Evolutionary conservation across 2,329 filamentous ascomycete species (phyloP).

Genomic region (Beauveria medogensis): DNA sequence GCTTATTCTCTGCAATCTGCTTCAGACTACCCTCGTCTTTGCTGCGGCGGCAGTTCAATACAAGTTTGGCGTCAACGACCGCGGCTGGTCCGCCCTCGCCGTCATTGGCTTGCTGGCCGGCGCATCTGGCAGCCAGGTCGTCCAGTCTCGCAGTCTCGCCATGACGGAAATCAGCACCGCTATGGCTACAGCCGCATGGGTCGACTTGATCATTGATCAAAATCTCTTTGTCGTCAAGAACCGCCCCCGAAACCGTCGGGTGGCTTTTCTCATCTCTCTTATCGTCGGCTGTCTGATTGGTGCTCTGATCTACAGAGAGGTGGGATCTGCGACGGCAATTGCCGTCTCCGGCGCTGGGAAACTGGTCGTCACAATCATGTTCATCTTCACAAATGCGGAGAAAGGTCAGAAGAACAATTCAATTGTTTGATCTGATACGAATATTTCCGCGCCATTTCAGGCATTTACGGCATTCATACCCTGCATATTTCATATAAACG

Average conservation of each 20-base stretch:
- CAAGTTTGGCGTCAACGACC: constrained; percentile 25
- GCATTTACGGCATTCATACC: background rate
- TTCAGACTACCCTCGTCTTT: constrained; percentile 49
- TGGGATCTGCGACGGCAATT: constrained; percentile 35
- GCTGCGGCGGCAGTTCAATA: constrained; percentile 42
- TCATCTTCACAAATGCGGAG: constrained; percentile 33
- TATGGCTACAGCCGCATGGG: constrained; percentile 56
- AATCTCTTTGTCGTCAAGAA: constrained; percentile 39
- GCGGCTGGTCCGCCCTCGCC: constrained; percentile 31
- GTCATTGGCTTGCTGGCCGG: constrained; percentile 46
- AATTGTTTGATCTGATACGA: background rate
- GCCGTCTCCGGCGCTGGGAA: constrained; percentile 38
- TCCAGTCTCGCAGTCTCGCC: constrained; percentile 43
- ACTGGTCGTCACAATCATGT: constrained; percentile 35
- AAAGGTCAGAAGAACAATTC: constrained; percentile 11
- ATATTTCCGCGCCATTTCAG: background rate
- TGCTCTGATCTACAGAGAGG: constrained; percentile 38
- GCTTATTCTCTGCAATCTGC: constrained; percentile 44
- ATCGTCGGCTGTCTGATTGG: constrained; percentile 42
- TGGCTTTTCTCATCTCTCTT: constrained; percentile 40
- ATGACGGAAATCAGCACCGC: constrained; percentile 57
- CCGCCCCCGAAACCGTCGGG: constrained; percentile 39
- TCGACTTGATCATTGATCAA: constrained; percentile 51
- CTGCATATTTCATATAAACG: background rate
- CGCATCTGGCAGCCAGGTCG: constrained; percentile 50